Evolutionary conservation across 164 flowering plant species (phyloP), one percentile per base, ranked within the genome.

Genomic region (Euptelea pleiosperma): DNA sequence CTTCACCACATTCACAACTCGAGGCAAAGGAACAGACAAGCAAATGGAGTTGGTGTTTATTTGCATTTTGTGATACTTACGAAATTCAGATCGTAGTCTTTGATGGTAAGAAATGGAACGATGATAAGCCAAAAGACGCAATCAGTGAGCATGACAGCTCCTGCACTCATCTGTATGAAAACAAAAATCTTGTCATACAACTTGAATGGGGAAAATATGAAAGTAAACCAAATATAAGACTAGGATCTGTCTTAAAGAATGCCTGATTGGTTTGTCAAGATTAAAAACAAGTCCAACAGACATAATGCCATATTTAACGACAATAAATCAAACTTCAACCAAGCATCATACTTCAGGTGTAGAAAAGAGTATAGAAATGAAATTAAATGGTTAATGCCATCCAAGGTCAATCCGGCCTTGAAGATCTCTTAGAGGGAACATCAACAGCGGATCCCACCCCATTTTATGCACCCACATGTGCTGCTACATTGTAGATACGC

Each of bases 131-230:
- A 93, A 56, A 86, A 93, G 44, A 93, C 95, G 8, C 74, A 75
- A 64, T 93, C 99, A 24, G 98, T 93, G 58, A 93, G 91, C 71
- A 90, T 51, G 51, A 93, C 97, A 45, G 96, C 97, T 26, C 99
- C 97, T 61, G 96, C 99, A 83, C 71, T 82, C 70, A 86, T 85
- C 99, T 88, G 78, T 65, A 58, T 43, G 47, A 45, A 43, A 66
- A 43, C n/a, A 52, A 52, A 29, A 18, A 44, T 14, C 6, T 52
- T 35, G 6, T 46, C 4, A 40, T 26, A 28, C 37, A 40, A 29
- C 35, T 35, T 46, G 14, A 11, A 39, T 42, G 8, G 29, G 12
- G 59, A 50, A 34, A 52, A 9, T 24, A 14, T 14, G 37, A 16
- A 54, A 37, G 33, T 16, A 15, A n/a, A 36, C 19, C 9, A 18